Conservation (phyloP, 2,329 filamentous ascomycete species). For the Ophiostoma perfectum region DNA sequence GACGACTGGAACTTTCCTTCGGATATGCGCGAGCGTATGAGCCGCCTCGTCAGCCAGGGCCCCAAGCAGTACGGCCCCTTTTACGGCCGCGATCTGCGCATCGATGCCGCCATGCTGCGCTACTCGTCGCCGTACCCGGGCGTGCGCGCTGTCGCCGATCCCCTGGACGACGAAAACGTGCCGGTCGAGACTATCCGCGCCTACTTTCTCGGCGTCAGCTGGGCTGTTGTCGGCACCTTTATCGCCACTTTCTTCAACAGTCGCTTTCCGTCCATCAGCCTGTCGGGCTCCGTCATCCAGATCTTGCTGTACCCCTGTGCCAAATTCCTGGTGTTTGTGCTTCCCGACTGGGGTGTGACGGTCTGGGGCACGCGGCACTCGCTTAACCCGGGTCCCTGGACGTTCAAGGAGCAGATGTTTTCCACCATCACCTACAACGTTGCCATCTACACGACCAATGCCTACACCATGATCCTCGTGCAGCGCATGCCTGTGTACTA, state of each 20-base stretch:
- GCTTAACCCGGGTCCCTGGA: constrained; percentile 54
- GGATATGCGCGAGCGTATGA: constrained; percentile 41
- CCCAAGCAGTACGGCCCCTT: constrained; percentile 38
- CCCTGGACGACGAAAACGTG: constrained; percentile 38
- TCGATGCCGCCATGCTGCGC: constrained; percentile 35
- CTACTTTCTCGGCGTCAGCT: constrained; percentile 52
- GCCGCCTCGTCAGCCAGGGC: constrained; percentile 34
- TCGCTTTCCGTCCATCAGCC: constrained; percentile 53
- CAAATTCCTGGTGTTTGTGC: constrained; percentile 48
- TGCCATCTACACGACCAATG: constrained; percentile 47
- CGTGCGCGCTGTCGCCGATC: constrained; percentile 37
- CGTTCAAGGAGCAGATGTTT: constrained; percentile 57
- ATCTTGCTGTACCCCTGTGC: constrained; percentile 57
- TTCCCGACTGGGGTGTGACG: constrained; percentile 49
- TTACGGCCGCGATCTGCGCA: constrained; percentile 39
- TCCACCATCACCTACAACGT: constrained; percentile 61
- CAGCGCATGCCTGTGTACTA: constrained; percentile 43
- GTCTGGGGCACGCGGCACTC: constrained; percentile 51
- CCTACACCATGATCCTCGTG: constrained; percentile 40
- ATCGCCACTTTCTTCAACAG: constrained; percentile 56
- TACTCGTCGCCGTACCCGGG: constrained; percentile 56
- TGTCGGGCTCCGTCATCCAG: constrained; percentile 58
- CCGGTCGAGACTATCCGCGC: constrained; percentile 58
- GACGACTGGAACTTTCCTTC: constrained; percentile 44
- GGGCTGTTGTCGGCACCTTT: constrained; percentile 53